Evolutionary conservation across 2,329 filamentous ascomycete genomes (phyloP).

Genomic region (Leptographium lundbergii): DNA sequence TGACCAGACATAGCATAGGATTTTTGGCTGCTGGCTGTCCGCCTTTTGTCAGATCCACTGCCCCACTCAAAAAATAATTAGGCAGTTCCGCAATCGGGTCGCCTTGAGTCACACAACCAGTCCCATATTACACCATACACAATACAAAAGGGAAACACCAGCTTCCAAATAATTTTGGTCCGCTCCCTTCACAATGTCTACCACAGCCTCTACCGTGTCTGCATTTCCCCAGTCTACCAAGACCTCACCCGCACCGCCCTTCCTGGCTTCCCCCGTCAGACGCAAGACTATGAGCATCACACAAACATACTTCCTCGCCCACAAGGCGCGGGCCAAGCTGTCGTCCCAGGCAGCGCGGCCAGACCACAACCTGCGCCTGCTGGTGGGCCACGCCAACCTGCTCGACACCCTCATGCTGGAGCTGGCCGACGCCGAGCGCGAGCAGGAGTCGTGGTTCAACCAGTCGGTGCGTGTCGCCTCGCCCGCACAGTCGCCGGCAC

Average conservation of each 20-base stretch:
- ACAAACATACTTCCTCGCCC: constrained; percentile 95
- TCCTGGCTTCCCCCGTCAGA: constrained; percentile 24
- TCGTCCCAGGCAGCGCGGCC: constrained; percentile 77
- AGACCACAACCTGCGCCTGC: constrained; percentile 87
- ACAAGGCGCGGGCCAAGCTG: constrained; percentile 94
- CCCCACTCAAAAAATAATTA: constrained; percentile 4
- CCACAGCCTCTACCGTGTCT: neutral
- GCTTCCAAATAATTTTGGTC: neutral
- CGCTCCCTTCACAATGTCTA: neutral
- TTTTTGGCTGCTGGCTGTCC: neutral
- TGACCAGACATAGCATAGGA: constrained; percentile 5
- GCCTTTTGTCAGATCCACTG: neutral
- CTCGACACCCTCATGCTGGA: constrained; percentile 86
- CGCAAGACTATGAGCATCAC: constrained; percentile 94
- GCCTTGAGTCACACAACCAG: constrained; percentile 5
- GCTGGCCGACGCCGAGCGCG: constrained; percentile 84
- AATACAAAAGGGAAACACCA: neutral
- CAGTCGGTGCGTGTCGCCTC: constrained; percentile 65
- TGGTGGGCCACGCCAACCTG: constrained; percentile 96
- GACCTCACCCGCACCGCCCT: neutral
- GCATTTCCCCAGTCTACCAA: neutral
- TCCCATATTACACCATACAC: neutral
- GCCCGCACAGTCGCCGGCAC: constrained; percentile 12
- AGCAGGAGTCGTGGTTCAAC: constrained; percentile 98
- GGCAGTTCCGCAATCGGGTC: constrained; percentile 12